phyloP scores from a whole-genome alignment of 2,329 filamentous ascomycete genomes.

The Whalleya microplaca region DNA sequence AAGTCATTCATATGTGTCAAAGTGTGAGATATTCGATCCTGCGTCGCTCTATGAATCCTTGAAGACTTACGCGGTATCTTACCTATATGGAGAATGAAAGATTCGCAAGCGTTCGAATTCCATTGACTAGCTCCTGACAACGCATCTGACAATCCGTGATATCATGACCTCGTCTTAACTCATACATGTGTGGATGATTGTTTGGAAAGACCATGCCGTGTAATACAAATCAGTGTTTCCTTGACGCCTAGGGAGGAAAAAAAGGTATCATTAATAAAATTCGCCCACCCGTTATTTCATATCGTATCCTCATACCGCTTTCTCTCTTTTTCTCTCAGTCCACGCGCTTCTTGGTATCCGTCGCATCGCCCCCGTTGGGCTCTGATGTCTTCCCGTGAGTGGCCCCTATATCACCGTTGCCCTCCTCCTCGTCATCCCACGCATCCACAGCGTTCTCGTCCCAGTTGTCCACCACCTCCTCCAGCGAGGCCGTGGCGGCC shows the following conservation, averaged over 20 bases:
- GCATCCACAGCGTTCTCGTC: constrained; percentile 76
- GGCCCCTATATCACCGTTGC: constrained; percentile 34
- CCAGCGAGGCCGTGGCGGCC: no score
- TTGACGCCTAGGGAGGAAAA: constrained; percentile 28
- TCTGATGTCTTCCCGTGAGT: constrained; percentile 32
- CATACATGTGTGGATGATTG: constrained; percentile 25
- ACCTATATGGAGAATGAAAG: no score
- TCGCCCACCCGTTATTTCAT: constrained; percentile 24
- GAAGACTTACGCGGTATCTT: no score
- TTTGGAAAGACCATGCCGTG: constrained; percentile 14
- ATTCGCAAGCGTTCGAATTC: neutral
- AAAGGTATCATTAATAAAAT: constrained; percentile 32
- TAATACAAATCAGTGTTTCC: constrained; percentile 16
- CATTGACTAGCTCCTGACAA: neutral
- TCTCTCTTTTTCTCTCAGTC: no score
- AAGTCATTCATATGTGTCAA: neutral
- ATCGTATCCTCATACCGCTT: no score
- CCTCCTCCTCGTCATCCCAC: constrained; percentile 58
- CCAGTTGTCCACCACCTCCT: constrained; percentile 90
- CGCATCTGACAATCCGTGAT: constrained; percentile 12
- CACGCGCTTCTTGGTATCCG: constrained; percentile 39
- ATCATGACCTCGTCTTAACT: constrained; percentile 23
- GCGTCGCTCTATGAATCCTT: no score
- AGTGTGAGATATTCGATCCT: no score
- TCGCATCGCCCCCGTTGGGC: constrained; percentile 32